phyloP scores from a whole-genome alignment of 345 rosid species.

The Rhodomyrtus tomentosa region DNA sequence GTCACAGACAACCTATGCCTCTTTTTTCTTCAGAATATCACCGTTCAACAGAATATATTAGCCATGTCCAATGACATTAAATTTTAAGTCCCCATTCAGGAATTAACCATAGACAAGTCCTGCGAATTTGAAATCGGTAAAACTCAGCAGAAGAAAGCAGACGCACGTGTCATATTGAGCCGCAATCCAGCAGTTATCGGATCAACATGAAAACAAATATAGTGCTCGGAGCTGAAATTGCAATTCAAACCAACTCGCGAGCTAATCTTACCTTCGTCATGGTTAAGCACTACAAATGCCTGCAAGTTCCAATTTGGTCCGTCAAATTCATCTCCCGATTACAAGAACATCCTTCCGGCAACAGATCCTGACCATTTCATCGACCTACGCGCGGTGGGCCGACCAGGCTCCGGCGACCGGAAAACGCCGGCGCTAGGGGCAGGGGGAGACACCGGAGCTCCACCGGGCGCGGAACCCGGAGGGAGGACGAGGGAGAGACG shows the following conservation, averaged over 20 bases:
- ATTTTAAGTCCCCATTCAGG: neutral
- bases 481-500: neutral
- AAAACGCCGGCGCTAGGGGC: neutral
- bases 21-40: neutral
- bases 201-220: neutral
- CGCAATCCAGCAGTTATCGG: neutral
- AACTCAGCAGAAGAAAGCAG: neutral
- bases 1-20: neutral
- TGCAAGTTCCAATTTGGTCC: neutral
- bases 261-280: neutral
- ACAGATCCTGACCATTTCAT: neutral
- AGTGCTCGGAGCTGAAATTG: neutral
- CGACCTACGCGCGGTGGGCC: neutral
- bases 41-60: neutral
- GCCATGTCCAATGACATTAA: neutral
- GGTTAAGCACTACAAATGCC: neutral
- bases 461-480: neutral
- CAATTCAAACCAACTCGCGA: neutral
- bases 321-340: neutral
- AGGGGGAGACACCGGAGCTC: neutral
- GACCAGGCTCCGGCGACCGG: neutral
- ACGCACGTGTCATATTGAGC: neutral
- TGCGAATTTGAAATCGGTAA: neutral
- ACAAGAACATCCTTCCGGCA: neutral
- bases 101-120: neutral